phyloP scores from a whole-genome alignment of 2,329 filamentous ascomycete species.

The Colletotrichum cordylinicola region DNA sequence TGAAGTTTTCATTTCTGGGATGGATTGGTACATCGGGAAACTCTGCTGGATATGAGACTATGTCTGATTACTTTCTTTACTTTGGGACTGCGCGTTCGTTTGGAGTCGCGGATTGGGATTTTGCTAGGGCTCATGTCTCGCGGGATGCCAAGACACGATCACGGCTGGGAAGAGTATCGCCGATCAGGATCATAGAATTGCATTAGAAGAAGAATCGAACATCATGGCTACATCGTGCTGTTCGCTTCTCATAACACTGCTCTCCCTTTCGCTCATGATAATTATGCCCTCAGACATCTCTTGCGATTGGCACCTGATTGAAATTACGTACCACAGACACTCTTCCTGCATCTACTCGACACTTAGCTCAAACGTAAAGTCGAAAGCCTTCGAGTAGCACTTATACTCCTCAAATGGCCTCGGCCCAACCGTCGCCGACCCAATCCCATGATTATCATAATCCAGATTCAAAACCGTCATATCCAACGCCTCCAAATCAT shows the following conservation, averaged over 20 bases:
- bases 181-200: not conserved
- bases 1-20: not conserved
- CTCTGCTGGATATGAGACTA: rapidly evolving
- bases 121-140: not conserved
- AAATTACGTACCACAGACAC: not conserved
- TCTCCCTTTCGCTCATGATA: not conserved
- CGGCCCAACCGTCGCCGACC: constrained; percentile 49
- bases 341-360: not conserved
- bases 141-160: rapidly evolving
- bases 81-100: not conserved
- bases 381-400: constrained; percentile 21
- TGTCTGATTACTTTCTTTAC: rapidly evolving
- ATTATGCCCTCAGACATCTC: rapidly evolving
- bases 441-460: constrained; percentile 47
- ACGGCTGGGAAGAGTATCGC: not conserved
- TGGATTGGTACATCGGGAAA: not conserved
- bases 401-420: constrained; percentile 27
- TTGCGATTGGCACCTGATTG: not conserved
- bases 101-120: not conserved
- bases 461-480: constrained; percentile 47
- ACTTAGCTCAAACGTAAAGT: constrained; percentile 29
- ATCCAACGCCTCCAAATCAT: constrained; percentile 47
- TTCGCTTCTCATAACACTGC: too few species aligned
- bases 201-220: not conserved
- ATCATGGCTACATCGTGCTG: not conserved